A percentile compares a stretch with the other conserved stretches of the same genome.
These are phyloP conservation scores for Pyrus communis DNA, from an alignment of 306 rosid species.

Conservation along the genomic window DNA sequence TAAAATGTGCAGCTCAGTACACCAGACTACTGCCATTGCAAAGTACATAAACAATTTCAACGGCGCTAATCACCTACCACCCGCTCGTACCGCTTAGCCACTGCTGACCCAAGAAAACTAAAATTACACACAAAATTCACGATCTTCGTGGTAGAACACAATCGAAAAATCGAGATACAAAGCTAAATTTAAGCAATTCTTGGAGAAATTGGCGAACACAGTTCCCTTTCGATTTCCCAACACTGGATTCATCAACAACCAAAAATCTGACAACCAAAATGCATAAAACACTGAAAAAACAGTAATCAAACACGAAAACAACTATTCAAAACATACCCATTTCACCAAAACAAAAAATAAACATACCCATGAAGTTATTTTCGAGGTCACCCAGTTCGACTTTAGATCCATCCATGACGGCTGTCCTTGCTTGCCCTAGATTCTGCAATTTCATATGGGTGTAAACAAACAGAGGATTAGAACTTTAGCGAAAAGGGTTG, in stretches of 20 bases:
- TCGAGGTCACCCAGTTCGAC: constrained; percentile 90
- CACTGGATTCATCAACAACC: constrained; percentile 69
- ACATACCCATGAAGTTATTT: constrained; percentile 77
- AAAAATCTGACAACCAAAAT: neutral
- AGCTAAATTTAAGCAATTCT: constrained; percentile 31
- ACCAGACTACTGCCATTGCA: too few relatives aligned
- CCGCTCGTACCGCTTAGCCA: too few relatives aligned
- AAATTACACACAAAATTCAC: too few relatives aligned
- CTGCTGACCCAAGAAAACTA: too few relatives aligned
- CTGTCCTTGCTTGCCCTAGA: constrained; percentile 25
- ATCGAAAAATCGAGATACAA: too few relatives aligned
- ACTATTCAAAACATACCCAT: constrained; percentile 44
- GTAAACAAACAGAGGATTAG: neutral
- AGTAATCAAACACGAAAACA: neutral
- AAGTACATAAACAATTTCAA: too few relatives aligned
- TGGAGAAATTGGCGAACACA: constrained; percentile 91
- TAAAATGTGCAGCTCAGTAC: too few relatives aligned
- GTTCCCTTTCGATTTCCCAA: constrained; percentile 91
- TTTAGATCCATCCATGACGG: constrained; percentile 89
- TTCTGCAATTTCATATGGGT: constrained; percentile 35
- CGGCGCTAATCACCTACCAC: too few relatives aligned
- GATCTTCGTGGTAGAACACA: too few relatives aligned
- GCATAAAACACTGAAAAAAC: neutral
- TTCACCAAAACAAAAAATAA: too few relatives aligned
- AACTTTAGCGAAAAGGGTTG: neutral